phyloP scores from a whole-genome alignment of 2,329 filamentous ascomycete genomes.

The Claviceps sp. region DNA sequence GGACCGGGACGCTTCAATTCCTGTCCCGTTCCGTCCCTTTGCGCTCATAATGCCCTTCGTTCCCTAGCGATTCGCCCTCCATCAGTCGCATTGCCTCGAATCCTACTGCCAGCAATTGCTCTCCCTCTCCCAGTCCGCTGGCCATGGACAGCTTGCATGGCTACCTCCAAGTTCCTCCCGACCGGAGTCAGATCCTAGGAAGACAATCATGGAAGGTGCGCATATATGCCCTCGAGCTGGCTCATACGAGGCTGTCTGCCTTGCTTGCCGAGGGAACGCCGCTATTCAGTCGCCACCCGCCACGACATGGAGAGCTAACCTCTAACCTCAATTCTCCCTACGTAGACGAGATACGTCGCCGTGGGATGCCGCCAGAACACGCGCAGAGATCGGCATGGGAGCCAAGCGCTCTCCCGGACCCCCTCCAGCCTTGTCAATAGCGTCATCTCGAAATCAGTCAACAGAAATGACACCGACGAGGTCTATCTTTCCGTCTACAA shows the following conservation, averaged over 20 bases:
- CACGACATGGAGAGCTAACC: constrained; percentile 4
- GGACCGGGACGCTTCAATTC: background rate
- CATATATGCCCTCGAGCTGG: background rate
- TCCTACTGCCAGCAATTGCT: background rate
- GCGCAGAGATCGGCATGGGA: constrained; percentile 22
- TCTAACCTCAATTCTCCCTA: constrained; percentile 6
- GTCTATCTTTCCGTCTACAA: constrained; percentile 43
- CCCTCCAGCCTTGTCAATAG: constrained; percentile 25
- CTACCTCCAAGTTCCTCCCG: constrained; percentile 35
- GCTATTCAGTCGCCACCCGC: background rate
- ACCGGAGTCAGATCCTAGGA: constrained; percentile 36
- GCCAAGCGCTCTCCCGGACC: constrained; percentile 25
- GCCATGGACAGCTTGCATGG: constrained; percentile 30
- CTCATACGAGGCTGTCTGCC: background rate
- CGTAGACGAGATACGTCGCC: constrained; percentile 45
- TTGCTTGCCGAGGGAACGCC: background rate
- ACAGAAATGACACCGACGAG: constrained; percentile 25
- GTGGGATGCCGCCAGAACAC: constrained; percentile 28
- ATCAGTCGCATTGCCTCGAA: background rate
- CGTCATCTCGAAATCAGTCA: constrained; percentile 22
- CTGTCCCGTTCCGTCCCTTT: background rate
- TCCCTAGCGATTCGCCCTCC: background rate
- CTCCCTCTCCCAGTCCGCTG: background rate
- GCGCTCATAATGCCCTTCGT: background rate
- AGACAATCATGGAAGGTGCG: constrained; percentile 39